Conservation (phyloP, 2,329 filamentous ascomycete genomes). For the Peltaster fructicola region DNA sequence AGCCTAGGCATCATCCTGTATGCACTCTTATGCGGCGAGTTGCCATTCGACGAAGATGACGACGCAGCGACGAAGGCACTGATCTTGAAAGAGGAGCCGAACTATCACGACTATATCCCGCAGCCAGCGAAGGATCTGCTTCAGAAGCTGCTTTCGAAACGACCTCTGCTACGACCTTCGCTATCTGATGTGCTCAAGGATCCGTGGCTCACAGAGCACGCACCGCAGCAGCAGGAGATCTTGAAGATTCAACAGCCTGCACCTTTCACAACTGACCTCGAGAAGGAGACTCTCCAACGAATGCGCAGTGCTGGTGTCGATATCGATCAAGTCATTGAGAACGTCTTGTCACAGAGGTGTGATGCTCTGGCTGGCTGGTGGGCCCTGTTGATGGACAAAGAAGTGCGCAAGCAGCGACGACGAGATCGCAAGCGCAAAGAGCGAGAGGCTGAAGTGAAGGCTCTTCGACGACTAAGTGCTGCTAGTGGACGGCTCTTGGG, state of each 20-base stretch:
- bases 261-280: conserved; percentile 68
- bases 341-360: conserved; percentile 75
- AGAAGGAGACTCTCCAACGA: conserved; percentile 78
- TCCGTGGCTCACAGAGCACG: conserved; percentile 73
- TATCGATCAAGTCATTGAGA: conserved; percentile 86
- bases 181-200: conserved; percentile 74
- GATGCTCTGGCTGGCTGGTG: conserved; percentile 91
- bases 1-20: conserved; percentile 74
- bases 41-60: conserved; percentile 95
- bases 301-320: conserved; percentile 91
- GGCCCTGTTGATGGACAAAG: conserved; percentile 85
- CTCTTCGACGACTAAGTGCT: conserved; percentile 64
- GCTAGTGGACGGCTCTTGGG: conserved; percentile 71
- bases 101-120: conserved; percentile 65
- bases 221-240: conserved; percentile 75
- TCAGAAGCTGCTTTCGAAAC: conserved; percentile 69
- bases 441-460: conserved; percentile 63
- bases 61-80: conserved; percentile 70
- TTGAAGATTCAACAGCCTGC: conserved; percentile 63
- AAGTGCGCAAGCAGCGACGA: conserved; percentile 67
- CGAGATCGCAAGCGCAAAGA: conserved; percentile 72
- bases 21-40: conserved; percentile 62
- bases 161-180: conserved; percentile 65
- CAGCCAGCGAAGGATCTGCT: conserved; percentile 62
- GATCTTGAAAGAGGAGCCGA: conserved; percentile 73